Base-by-base conservation (phyloP, 768 basidiomycete genomes). In the Phlebiopsis flavidoalba region DNA sequence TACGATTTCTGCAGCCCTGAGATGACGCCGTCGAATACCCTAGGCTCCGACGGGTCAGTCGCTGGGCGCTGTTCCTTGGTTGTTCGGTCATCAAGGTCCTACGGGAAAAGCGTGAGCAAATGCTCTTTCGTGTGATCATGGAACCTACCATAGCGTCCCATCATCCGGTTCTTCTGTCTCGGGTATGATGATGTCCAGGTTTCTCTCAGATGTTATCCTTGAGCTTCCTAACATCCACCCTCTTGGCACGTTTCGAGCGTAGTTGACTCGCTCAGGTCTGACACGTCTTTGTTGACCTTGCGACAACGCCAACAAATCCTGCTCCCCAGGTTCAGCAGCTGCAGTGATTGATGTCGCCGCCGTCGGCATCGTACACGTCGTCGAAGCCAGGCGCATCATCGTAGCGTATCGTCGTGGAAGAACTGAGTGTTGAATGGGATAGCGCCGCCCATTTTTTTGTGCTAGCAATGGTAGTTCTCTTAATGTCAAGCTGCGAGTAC, bases 181-280 rank as follows among this genome's bases (percentile, higher is more conserved):
- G n/a, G 72, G 64, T 46, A 87, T 77, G 36, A 86, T 83, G 59
- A 97, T 93, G 66, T 93, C 88, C 49, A 98, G 73, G 1, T 91
- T 91, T 71, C 83, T 91, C 97, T n/a, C 97, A 98, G 52, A 99
- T 98, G 66, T 95, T 96, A 62, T 98, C 96, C 77, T 99, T 99
- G 63, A 99, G 76, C 75, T 90, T 94, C 69, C 93, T 84, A 40
- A 99, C 96, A 69, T 98, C 97, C 21, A 99, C 96, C 46, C 96
- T 79, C 76, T 98, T 99, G 2, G 96, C 97, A 40, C 90, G 85
- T 75, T 95, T 95, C 1, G n/a, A n/a, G 95, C 89, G 69, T 97
- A 98, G 64, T 94, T 93, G 65, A 99, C 93, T 55, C 84, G 83
- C 69, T 97, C 91, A 6, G 94, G 95, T 65, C 86, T 79, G 43